Evolutionary conservation across 2,329 filamentous ascomycete genomes (phyloP), one percentile per base, ranked within the genome.

Genomic region (Sporothrix phasma): DNA sequence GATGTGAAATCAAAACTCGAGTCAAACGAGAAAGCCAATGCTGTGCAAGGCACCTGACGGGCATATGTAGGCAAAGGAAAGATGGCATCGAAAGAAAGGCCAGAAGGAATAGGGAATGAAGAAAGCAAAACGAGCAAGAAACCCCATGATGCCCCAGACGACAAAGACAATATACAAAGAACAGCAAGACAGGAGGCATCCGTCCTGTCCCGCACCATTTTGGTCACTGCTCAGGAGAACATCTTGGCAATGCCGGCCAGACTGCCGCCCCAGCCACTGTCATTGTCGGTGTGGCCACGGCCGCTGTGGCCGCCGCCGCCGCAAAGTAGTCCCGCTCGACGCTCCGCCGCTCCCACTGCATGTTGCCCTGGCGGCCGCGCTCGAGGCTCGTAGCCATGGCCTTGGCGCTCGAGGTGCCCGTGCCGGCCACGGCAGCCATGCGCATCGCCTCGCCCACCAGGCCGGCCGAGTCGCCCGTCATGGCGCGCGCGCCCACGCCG

Each of bases 391-490:
- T 66, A 29, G 69, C 65, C 39, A 68, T 67, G 11, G 69, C 67
- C 43, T 67, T 68, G 2, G 51, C 68, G 3, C 66, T 64, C 5
- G 65, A 67, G 15, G 62, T 54, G 5, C 64, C 68, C 22, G 58
- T 46, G 41, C 71, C 71, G 54, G 71, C 66, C 49, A 72, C 75
- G 41, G 74, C 74, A 5, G 80, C 81, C 79, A 84, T 80, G 69
- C 78, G 77, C 63, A 84, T 76, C 49, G 82, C 82, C 70, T 85
- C 82, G 67, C 80, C 76, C 45, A 84, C 77, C 34, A 84, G 73
- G 17, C 82, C 81, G 34, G 79, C 68, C 54, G 76, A 74, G 67
- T 78, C 78, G 54, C 81, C 80, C 2, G 75, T 72, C 54, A 78
- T 78, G 56, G 80, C 80, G 61, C 76, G 76, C 11, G 76, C 78